A percentile compares a stretch with the other conserved stretches of the same genome.
Conservation (phyloP, 2,329 filamentous ascomycete genomes). For the Onygena corvina region DNA sequence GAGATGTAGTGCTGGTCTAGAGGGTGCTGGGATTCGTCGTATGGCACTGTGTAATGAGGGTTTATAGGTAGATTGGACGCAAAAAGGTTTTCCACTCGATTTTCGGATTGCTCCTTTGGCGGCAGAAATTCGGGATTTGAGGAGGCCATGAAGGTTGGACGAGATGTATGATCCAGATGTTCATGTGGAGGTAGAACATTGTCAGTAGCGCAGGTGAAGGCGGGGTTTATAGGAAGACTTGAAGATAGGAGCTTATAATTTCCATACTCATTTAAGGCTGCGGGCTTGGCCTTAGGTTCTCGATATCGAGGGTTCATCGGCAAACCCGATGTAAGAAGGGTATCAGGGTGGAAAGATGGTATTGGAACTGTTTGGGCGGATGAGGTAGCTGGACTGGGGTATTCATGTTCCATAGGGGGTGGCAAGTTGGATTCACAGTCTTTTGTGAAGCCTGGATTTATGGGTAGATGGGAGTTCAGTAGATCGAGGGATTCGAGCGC, state of each 20-base stretch:
- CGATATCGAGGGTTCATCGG: background rate
- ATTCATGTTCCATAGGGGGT: background rate
- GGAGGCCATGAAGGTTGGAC: background rate
- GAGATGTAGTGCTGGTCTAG: background rate
- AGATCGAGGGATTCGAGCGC: background rate
- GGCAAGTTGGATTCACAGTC: background rate
- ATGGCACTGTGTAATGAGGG: constrained; percentile 12
- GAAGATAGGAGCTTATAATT: constrained; percentile 8
- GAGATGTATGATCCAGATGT: background rate
- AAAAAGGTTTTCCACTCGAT: constrained; percentile 20
- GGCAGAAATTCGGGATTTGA: background rate
- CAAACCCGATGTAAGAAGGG: background rate
- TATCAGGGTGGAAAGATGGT: background rate
- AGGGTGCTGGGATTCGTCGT: background rate
- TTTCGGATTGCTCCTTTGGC: too few species aligned
- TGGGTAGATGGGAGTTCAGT: constrained; percentile 4
- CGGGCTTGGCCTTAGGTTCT: background rate
- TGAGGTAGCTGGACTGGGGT: background rate
- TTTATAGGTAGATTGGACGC: constrained; percentile 27
- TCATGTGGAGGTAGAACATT: background rate
- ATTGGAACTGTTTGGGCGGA: background rate
- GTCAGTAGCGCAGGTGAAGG: background rate
- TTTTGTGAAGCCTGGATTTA: constrained; percentile 2
- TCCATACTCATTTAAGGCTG: background rate
- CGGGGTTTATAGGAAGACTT: constrained; percentile 9